Evolutionary conservation across 106 monocot species (phyloP), one percentile per base, ranked within the genome.

Genomic region (Amphibolis antarctica): DNA sequence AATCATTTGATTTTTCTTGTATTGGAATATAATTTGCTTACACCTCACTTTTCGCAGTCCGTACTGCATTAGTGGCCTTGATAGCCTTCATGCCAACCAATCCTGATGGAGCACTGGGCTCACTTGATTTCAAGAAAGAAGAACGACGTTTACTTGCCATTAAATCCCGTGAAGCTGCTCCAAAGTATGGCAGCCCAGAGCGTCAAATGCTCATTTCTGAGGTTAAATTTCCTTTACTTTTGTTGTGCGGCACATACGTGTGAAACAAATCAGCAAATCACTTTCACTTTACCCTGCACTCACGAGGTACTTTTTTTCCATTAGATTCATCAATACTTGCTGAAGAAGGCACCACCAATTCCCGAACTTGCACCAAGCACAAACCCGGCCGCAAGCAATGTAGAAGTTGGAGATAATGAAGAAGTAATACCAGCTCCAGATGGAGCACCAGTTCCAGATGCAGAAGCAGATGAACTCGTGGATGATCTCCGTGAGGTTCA

Each of bases 41-140:
- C 47, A 49, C 46, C 14, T 74, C 26, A 51, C 55, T 43, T 46
- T 18, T 24, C 17, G 3, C 69, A 98, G 96, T 98, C 25, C 84
- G 96, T 19, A 90, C 96, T 55, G 90, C 96, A 44, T 71, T 98
- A 48, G 86, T 98, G 10, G 96, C 96, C 20, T 59, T 98, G 70
- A 85, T 98, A 70, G 90, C 96, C 47, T 98, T 98, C 55, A 90
- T 96, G 86, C 90, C 90, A 47, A 90, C 96, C n/a, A 84, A 76
- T 66, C 86, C 90, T n/a, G 84, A 84, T 43, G 96, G 96, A 5
- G 96, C 96, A 28, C 30, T 98, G 13, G 96, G 96, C 31, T 98
- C 96, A n/a, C 78, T 98, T 0, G 96, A 98, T 64, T 98, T 81
- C 77, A 82, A 75, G 31, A 98, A 98, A 67, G 87, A 87, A 66